Conservation (phyloP, 176 grass and related monocot species). For the Eremochloa ophiuroides region DNA sequence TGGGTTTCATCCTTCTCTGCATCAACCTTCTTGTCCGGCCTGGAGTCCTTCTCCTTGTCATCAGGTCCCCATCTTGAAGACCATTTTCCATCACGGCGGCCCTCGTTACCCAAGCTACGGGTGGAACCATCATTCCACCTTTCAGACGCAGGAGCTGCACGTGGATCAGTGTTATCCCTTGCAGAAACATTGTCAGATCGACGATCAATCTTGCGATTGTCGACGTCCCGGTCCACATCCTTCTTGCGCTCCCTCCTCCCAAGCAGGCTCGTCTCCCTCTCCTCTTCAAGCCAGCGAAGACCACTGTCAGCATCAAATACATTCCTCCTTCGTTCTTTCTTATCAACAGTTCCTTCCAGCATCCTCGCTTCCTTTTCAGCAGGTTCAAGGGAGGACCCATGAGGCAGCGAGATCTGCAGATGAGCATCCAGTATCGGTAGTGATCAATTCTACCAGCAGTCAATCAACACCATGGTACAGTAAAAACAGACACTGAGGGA, state of each 20-base stretch:
- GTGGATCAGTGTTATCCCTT: constrained; percentile 55
- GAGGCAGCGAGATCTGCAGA: constrained; percentile 31
- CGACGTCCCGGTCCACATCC: constrained; percentile 75
- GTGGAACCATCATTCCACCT: constrained; percentile 55
- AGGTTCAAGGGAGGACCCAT: constrained; percentile 50
- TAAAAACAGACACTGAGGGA: not conserved
- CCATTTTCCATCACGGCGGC: constrained; percentile 77
- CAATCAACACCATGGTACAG: not conserved
- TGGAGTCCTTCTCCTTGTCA: constrained; percentile 81
- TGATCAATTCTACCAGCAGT: not conserved
- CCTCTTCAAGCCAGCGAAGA: constrained; percentile 92
- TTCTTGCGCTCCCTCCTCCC: constrained; percentile 76
- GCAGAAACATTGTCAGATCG: constrained; percentile 59
- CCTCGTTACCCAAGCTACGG: constrained; percentile 50
- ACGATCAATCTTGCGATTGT: constrained; percentile 61
- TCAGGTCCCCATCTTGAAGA: constrained; percentile 98
- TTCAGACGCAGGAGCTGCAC: constrained; percentile 47
- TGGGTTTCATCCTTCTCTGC: constrained; percentile 59
- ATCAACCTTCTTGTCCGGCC: constrained; percentile 68
- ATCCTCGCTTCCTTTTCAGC: constrained; percentile 60
- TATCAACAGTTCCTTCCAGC: constrained; percentile 61
- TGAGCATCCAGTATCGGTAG: not conserved
- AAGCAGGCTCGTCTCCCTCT: constrained; percentile 88
- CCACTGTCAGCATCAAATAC: constrained; percentile 58
- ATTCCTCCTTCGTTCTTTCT: constrained; percentile 63